These are phyloP conservation scores for Carex littledalei DNA, from an alignment of 176 grass and related monocot genomes.

Conservation along the genomic window DNA sequence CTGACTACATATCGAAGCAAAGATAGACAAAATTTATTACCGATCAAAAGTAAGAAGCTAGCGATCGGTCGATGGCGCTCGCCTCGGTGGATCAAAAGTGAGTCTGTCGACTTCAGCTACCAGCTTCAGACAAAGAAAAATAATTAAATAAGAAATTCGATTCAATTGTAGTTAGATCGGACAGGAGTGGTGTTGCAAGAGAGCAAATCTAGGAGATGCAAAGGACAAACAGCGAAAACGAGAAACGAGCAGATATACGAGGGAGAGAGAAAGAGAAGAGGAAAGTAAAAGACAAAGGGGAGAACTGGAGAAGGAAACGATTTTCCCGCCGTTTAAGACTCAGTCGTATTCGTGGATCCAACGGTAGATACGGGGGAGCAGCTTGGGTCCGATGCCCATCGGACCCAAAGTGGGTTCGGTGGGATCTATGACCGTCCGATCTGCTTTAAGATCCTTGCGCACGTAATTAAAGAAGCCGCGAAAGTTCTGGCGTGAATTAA, in stretches of 20 bases:
- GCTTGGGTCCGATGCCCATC: no score
- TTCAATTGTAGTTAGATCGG: not conserved
- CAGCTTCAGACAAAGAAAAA: not conserved
- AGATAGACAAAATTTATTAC: not conserved
- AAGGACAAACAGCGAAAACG: not conserved
- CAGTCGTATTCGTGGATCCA: not conserved
- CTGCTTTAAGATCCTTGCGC: no score
- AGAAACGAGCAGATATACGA: not conserved
- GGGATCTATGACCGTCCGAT: no score
- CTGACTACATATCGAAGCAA: not conserved
- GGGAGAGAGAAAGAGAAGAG: not conserved
- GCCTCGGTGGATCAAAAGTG: not conserved
- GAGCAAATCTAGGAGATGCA: conserved; percentile 7
- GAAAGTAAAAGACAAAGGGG: not conserved
- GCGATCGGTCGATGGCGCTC: not conserved
- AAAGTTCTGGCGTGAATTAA: no score
- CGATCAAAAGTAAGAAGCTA: not conserved
- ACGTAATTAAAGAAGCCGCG: no score
- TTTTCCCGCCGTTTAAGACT: not conserved
- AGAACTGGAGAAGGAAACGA: conserved; percentile 6
- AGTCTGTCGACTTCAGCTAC: not conserved
- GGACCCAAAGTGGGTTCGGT: no score
- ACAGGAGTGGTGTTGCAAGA: not conserved
- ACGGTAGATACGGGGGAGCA: conserved; percentile 15
- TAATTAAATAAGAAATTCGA: not conserved